These are phyloP conservation scores for Phytophthora sp. DNA, from an alignment of 352 stramenopile genomes.

Conservation along the genomic window DNA sequence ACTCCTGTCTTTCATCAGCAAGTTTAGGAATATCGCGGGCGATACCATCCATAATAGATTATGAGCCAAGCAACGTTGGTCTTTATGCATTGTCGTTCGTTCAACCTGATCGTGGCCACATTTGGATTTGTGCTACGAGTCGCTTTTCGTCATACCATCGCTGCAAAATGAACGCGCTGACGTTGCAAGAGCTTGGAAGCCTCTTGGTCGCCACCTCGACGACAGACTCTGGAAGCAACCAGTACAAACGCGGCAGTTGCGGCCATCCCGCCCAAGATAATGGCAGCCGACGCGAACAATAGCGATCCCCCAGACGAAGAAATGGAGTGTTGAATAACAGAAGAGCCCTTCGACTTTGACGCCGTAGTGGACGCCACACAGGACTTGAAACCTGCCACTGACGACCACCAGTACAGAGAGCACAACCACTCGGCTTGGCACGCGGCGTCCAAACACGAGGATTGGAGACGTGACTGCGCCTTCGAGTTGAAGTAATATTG, in stretches of 20 bases:
- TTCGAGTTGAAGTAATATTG: constrained; percentile 86
- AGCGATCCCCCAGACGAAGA: constrained; percentile 27
- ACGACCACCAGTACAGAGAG: constrained; percentile 80
- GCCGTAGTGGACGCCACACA: constrained; percentile 46
- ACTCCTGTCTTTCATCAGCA: too few species aligned
- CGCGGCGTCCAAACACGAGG: constrained; percentile 42
- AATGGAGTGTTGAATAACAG: constrained; percentile 8
- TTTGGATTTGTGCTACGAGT: not conserved
- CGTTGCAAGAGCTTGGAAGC: constrained; percentile 28
- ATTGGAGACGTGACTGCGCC: constrained; percentile 54
- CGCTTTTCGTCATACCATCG: constrained; percentile 24
- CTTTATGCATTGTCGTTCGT: not conserved
- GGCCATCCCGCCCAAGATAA: constrained; percentile 26
- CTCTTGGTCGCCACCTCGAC: constrained; percentile 25
- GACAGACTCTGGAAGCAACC: constrained; percentile 27
- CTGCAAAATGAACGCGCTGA: constrained; percentile 37
- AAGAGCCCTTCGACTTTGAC: constrained; percentile 15
- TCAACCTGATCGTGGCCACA: not conserved
- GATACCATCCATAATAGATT: not conserved
- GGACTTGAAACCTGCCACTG: constrained; percentile 51
- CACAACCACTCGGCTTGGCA: constrained; percentile 74
- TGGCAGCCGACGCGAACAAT: constrained; percentile 14
- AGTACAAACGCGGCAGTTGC: constrained; percentile 24
- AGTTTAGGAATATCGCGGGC: too few species aligned
- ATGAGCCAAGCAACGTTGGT: not conserved